Evolutionary conservation across 179 eudicot species (phyloP).

Genomic region (Sideroxylon spinosum): DNA sequence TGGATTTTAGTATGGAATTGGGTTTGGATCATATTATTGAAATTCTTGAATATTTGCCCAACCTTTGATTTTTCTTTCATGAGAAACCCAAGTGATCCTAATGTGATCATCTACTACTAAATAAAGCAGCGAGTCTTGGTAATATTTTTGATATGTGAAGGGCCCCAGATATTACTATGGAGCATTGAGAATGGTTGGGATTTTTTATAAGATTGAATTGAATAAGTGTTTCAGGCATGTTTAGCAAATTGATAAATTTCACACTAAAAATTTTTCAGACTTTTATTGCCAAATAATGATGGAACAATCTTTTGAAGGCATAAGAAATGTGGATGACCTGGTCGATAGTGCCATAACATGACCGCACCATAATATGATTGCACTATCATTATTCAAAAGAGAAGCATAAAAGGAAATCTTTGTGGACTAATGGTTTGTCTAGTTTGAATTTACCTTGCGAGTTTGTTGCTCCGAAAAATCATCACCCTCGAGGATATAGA

Average conservation of each 20-base stretch:
- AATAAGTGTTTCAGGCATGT: not conserved
- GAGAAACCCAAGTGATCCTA: no score
- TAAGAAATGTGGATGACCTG: not conserved
- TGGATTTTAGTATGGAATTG: no score
- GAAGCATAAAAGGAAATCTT: not conserved
- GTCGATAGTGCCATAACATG: not conserved
- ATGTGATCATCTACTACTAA: no score
- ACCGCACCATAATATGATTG: not conserved
- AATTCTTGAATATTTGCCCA: no score
- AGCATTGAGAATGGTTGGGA: no score
- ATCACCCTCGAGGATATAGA: not conserved
- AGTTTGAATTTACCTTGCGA: not conserved
- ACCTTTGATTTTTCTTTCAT: no score
- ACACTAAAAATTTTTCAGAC: not conserved
- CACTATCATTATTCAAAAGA: not conserved
- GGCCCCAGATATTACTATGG: no score
- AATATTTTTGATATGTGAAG: no score
- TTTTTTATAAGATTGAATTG: no score
- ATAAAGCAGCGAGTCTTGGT: no score
- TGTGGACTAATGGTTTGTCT: not conserved
- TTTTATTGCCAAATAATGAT: not conserved
- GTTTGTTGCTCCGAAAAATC: not conserved
- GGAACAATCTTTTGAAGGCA: not conserved
- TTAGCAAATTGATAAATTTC: not conserved
- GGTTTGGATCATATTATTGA: no score